A percentile compares a stretch with the other conserved stretches of the same genome.
Evolutionary conservation across 148 eudicot species (phyloP).

Genomic region (Silene uniflora): DNA sequence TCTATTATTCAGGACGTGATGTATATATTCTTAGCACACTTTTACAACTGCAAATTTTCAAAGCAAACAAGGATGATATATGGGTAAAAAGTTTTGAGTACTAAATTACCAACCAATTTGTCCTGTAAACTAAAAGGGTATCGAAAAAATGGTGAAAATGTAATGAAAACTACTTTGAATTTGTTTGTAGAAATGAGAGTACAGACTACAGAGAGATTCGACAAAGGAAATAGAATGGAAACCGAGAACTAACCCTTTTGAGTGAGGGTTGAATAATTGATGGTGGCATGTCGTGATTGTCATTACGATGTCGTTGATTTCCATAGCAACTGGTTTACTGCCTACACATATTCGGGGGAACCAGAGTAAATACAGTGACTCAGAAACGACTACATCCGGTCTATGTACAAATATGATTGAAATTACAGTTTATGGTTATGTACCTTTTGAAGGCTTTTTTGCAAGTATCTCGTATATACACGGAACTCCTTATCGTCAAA

Average conservation of each 20-base stretch:
- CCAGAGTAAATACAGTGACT: too few species aligned
- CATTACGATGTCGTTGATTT: constrained; percentile 3
- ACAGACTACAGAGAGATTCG: constrained; percentile 26
- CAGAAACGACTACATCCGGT: too few species aligned
- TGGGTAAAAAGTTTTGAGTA: not conserved
- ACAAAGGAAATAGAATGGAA: constrained; percentile 21
- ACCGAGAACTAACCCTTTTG: constrained; percentile 22
- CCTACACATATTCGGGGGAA: too few species aligned
- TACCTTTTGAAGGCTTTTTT: constrained; percentile 26
- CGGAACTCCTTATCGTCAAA: constrained; percentile 21
- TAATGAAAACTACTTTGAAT: not conserved
- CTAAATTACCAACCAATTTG: too few species aligned
- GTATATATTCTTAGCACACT: too few species aligned
- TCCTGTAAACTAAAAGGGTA: not conserved
- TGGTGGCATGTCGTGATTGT: constrained; percentile 23
- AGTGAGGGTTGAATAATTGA: constrained; percentile 14
- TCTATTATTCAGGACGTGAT: too few species aligned
- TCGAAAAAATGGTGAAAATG: not conserved
- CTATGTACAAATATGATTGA: too few species aligned
- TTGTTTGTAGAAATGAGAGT: constrained; percentile 14
- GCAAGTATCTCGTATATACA: constrained; percentile 20
- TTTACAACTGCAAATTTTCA: too few species aligned
- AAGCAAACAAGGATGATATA: not conserved
- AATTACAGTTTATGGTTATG: not conserved
- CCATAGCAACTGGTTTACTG: too few species aligned